Evolutionary conservation across 192 early-diverging fungal species (phyloP).

Genomic region (Podochytrium sp.): DNA sequence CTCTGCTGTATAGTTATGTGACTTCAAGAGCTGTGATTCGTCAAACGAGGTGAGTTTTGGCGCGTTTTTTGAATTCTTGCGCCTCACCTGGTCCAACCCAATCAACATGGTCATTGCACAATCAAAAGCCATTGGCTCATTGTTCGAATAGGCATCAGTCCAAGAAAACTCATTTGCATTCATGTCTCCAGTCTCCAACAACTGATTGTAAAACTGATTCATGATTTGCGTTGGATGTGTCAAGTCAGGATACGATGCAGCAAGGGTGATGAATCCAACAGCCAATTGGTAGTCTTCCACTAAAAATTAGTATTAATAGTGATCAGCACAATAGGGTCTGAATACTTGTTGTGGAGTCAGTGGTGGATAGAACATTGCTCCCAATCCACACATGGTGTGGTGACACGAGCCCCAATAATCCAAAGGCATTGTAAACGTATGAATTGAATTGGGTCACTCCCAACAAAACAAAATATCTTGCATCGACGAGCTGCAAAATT

Average conservation of each 20-base stretch:
- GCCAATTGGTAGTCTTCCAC: background rate
- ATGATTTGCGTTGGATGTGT: too few relatives aligned
- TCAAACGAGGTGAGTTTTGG: background rate
- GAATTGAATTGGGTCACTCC: background rate
- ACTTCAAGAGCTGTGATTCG: background rate
- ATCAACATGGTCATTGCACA: constrained; percentile 8
- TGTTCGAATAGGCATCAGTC: background rate
- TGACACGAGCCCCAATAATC: background rate
- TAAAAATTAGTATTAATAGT: too few relatives aligned
- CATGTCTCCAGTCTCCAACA: background rate
- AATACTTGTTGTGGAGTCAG: background rate
- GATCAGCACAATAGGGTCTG: background rate
- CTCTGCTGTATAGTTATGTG: background rate
- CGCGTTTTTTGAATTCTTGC: too few relatives aligned
- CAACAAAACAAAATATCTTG: constrained; percentile 2
- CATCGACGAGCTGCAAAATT: background rate
- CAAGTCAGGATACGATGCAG: background rate
- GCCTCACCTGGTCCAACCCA: constrained; percentile 10
- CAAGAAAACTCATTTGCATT: background rate
- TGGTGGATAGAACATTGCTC: background rate
- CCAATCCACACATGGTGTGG: background rate
- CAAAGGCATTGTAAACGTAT: background rate
- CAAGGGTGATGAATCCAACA: too few relatives aligned
- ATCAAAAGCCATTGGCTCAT: background rate
- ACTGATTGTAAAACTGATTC: background rate